Evolutionary conservation across 2,329 filamentous ascomycete genomes (phyloP).

Genomic region (Fusarium albosuccineum): DNA sequence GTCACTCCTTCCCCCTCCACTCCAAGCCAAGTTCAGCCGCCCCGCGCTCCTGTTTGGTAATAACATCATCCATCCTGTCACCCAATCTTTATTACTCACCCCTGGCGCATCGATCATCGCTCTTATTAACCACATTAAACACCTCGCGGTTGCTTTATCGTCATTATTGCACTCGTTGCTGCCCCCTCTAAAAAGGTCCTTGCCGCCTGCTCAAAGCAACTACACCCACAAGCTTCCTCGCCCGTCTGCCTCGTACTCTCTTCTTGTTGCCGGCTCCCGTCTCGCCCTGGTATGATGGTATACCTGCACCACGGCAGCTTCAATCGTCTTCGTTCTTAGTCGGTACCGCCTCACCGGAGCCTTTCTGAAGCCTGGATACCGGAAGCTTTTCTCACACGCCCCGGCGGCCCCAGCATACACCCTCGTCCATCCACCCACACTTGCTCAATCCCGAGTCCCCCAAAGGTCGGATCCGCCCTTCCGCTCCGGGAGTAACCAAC

Average conservation of each 20-base stretch:
- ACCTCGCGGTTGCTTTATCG: constrained; percentile 23
- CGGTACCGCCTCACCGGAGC: constrained; percentile 11
- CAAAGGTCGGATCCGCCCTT: constrained; percentile 26
- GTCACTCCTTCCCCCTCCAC: constrained; percentile 38
- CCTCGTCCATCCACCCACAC: constrained; percentile 30
- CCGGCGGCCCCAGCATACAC: constrained; percentile 22
- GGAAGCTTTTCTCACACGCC: constrained; percentile 29
- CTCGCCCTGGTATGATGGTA: background rate
- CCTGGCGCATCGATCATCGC: constrained; percentile 28
- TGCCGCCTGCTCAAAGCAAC: constrained; percentile 8
- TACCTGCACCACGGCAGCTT: constrained; percentile 18
- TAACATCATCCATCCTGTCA: constrained; percentile 45
- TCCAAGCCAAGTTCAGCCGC: constrained; percentile 38
- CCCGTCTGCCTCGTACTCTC: constrained; percentile 12
- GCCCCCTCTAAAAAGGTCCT: constrained; percentile 26
- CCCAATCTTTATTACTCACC: constrained; percentile 40
- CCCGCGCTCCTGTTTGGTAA: constrained; percentile 42
- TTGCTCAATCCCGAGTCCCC: constrained; percentile 29
- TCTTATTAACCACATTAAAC: constrained; percentile 34
- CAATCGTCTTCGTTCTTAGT: constrained; percentile 31
- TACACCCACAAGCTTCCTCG: constrained; percentile 8
- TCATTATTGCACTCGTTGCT: constrained; percentile 26
- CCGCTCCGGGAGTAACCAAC: constrained; percentile 22
- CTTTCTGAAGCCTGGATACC: constrained; percentile 28
- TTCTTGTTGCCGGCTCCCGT: background rate